Evolutionary conservation across 2,329 filamentous ascomycete genomes (phyloP), one percentile per base, ranked within the genome.

Genomic region (Alternaria sp.): DNA sequence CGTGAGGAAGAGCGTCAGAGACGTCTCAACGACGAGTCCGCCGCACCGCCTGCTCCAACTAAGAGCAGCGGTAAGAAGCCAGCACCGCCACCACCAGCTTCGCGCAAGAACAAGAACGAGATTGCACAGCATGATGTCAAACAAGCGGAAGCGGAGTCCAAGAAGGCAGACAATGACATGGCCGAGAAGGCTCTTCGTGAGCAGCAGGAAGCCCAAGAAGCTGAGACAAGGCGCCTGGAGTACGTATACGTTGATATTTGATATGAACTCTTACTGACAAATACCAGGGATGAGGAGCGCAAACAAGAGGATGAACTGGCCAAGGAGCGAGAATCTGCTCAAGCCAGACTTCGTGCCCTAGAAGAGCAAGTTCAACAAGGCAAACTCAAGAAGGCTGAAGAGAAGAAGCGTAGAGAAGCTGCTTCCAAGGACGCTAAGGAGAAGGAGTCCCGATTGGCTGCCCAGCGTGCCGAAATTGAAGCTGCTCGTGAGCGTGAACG

Each of bases 321-420:
- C 31, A 87, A 85, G 66, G 93, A 97, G 78, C 90, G 90, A 53
- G 87, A 93, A 70, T 92, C 90, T 52, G 88, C 93, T 39, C 88
- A 90, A 68, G 90, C 91, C 62, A 92, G 93, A 50, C 85, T 98
- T 24, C 92, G 88, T 74, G 93, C 92, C 14, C 86, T 99, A 8
- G 93, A 99, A 78, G 93, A 98, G 75, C 93, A 97, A 78, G 93
- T 98, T 51, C 89, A 89, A 63, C 91, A 93, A 74, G 92, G 93
- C 71, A 99, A 98, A 81, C 81, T 98, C 51, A 94, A 92, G 83
- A 98, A 97, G 79, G 91, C 96, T 67, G 95, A 99, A 77, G 95
- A 97, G 80, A 97, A 96, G 83, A 91, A 89, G 63, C 90, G 86
- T 69, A 95, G 93, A 82, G 93, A 97, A 80, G 94, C 92, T 23